Evolutionary conservation across 495 filamentous ascomycete genomes (phyloP).

Genomic region (Annulohypoxylon bovei): DNA sequence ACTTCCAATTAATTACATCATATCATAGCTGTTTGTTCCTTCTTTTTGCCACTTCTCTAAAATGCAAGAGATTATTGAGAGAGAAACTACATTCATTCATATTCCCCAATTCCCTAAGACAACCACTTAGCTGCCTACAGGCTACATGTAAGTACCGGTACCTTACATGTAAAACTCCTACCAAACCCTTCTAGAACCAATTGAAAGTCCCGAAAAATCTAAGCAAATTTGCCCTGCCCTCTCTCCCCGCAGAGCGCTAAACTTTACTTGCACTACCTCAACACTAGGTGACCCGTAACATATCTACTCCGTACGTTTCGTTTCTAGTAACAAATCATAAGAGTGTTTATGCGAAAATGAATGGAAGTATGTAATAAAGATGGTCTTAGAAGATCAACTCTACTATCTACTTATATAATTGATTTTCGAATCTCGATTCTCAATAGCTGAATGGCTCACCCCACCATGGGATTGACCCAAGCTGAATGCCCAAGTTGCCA

Average conservation of each 20-base stretch:
- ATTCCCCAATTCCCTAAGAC: too few relatives aligned
- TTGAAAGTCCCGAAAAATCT: not conserved
- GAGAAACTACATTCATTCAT: not conserved
- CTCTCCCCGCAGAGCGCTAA: constrained; percentile 5
- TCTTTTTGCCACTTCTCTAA: not conserved
- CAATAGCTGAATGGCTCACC: too few relatives aligned
- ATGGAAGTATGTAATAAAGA: not conserved
- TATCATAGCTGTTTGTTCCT: not conserved
- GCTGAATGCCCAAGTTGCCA: too few relatives aligned
- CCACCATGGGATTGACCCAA: too few relatives aligned
- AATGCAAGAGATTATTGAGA: not conserved
- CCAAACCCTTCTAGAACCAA: not conserved
- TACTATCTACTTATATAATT: not conserved
- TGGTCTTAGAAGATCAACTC: not conserved
- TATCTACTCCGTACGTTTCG: not conserved
- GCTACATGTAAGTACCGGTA: not conserved
- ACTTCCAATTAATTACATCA: not conserved
- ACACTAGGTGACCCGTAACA: not conserved
- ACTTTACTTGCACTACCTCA: constrained; percentile 11
- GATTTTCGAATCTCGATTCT: too few relatives aligned
- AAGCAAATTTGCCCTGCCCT: not conserved
- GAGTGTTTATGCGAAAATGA: not conserved
- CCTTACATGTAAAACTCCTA: not conserved
- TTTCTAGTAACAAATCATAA: not conserved
- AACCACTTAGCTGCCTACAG: not conserved